phyloP scores from a whole-genome alignment of 2,329 filamentous ascomycete species.

The Cyclaneusma minus region DNA sequence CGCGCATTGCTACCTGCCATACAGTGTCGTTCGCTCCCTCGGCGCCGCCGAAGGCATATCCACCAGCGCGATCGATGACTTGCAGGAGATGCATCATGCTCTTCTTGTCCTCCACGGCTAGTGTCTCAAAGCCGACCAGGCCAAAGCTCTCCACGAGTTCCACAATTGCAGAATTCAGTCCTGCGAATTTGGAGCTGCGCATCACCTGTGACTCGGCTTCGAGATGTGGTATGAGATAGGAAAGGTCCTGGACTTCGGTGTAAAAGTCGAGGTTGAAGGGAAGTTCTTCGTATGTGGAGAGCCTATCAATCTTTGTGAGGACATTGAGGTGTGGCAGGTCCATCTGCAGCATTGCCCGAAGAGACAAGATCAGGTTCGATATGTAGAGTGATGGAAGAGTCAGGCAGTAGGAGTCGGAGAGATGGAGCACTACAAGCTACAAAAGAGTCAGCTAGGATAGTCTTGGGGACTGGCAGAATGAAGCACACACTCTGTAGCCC shows the following conservation, averaged over 20 bases:
- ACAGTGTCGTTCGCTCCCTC: conserved; percentile 90
- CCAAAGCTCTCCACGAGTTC: conserved; percentile 80
- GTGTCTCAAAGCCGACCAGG: conserved; percentile 79
- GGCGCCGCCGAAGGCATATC: conserved; percentile 81
- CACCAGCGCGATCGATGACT: conserved; percentile 80
- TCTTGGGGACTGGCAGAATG: conserved; percentile 3
- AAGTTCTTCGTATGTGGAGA: conserved; percentile 67
- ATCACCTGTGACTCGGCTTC: conserved; percentile 60
- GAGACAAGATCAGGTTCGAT: conserved; percentile 79
- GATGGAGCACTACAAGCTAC: conserved; percentile 82
- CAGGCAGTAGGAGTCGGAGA: conserved; percentile 87
- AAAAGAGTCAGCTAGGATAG: conserved; percentile 11
- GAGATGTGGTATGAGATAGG: conserved; percentile 67
- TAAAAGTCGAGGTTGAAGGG: conserved; percentile 96
- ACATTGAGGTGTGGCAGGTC: conserved; percentile 94
- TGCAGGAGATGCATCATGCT: conserved; percentile 88
- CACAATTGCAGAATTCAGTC: conserved; percentile 74
- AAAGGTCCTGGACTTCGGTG: conserved; percentile 89
- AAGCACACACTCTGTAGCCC: conserved; percentile 67
- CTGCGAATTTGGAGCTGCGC: conserved; percentile 61
- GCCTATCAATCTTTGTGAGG: conserved; percentile 93
- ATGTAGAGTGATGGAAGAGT: conserved; percentile 91
- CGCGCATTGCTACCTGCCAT: conserved; percentile 92
- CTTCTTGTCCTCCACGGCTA: conserved; percentile 92
- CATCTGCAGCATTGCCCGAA: conserved; percentile 96